Conservation (phyloP, 768 basidiomycete genomes). For the Pilatotrama ljubarskyi region DNA sequence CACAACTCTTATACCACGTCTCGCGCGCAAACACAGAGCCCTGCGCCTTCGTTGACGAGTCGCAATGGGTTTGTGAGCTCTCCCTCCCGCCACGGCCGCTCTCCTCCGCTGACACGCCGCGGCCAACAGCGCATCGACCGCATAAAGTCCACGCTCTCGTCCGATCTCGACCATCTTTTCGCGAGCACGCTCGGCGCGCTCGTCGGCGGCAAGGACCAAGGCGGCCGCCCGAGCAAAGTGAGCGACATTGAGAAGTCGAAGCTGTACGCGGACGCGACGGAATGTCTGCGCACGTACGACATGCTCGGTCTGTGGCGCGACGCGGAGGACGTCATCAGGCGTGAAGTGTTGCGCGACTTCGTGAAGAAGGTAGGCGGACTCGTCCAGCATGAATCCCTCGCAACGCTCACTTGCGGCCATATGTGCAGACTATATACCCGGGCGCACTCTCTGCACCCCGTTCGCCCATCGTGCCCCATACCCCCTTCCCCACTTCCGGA, state of each 20-base stretch:
- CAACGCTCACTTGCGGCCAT: background rate
- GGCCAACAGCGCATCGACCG: slow-evolving; percentile 70
- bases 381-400: background rate
- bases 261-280: slow-evolving; percentile 63
- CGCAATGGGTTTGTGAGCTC: slow-evolving; percentile 71
- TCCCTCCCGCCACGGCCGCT: slow-evolving; percentile 18
- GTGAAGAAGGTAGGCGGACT: slow-evolving; percentile 60
- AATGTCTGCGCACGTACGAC: slow-evolving; percentile 82
- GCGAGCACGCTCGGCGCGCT: slow-evolving; percentile 56
- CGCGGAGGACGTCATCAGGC: slow-evolving; percentile 83
- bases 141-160: slow-evolving; percentile 81
- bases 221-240: slow-evolving; percentile 42
- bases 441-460: slow-evolving; percentile 67
- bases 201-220: slow-evolving; percentile 42
- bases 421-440: slow-evolving; percentile 62
- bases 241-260: slow-evolving; percentile 67
- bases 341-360: slow-evolving; percentile 71
- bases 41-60: slow-evolving; percentile 77
- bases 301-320: slow-evolving; percentile 78
- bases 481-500: slow-evolving; percentile 48
- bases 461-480: slow-evolving; percentile 76
- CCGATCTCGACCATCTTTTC: slow-evolving; percentile 85
- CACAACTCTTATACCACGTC: slow-evolving; percentile 86
- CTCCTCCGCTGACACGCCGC: slow-evolving; percentile 10
- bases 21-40: slow-evolving; percentile 77